Evolutionary conservation across 192 early-diverging fungal genomes (phyloP).

Genomic region (Entomortierella parvispora): DNA sequence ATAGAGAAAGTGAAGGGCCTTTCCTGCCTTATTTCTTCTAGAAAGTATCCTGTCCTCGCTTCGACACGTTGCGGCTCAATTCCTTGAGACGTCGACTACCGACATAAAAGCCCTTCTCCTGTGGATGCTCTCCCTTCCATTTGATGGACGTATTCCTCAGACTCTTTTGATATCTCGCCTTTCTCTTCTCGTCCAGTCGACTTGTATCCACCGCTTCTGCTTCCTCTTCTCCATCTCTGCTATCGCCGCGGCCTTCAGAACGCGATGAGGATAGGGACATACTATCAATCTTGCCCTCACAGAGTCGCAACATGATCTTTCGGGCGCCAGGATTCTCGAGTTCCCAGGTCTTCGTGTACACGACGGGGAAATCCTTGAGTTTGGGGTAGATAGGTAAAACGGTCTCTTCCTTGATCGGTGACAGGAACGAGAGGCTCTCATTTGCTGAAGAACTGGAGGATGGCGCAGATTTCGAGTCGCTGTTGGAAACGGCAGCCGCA

Average conservation of each 20-base stretch:
- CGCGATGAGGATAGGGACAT: not conserved
- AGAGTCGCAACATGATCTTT: slow-evolving; percentile 26
- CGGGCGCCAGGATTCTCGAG: slow-evolving; percentile 36
- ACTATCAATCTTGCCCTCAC: slow-evolving; percentile 26
- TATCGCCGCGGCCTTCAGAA: too few relatives aligned
- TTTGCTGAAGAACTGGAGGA: not conserved
- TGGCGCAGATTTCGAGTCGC: slow-evolving; percentile 1
- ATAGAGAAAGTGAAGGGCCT: too few relatives aligned
- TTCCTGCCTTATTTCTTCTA: not conserved
- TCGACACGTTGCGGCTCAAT: slow-evolving; percentile 16
- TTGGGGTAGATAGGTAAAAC: slow-evolving; percentile 38
- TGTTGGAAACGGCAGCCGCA: not conserved
- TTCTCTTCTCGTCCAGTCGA: slow-evolving; percentile 17
- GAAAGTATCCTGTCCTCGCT: slow-evolving; percentile 24
- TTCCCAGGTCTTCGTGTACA: slow-evolving; percentile 51
- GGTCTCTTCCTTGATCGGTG: slow-evolving; percentile 14
- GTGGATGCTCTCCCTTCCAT: slow-evolving; percentile 48
- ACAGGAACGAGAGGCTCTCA: slow-evolving; percentile 11
- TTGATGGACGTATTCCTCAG: slow-evolving; percentile 46
- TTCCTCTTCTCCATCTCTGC: not conserved
- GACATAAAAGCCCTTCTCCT: slow-evolving; percentile 43
- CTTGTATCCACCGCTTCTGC: not conserved
- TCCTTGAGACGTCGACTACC: slow-evolving; percentile 27
- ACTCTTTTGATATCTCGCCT: slow-evolving; percentile 18
- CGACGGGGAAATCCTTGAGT: slow-evolving; percentile 42